Percentiles rank a stretch among this genome's conserved stretches.
phyloP scores from a whole-genome alignment of 2,329 filamentous ascomycete species.

The Diaporthe vaccinii region DNA sequence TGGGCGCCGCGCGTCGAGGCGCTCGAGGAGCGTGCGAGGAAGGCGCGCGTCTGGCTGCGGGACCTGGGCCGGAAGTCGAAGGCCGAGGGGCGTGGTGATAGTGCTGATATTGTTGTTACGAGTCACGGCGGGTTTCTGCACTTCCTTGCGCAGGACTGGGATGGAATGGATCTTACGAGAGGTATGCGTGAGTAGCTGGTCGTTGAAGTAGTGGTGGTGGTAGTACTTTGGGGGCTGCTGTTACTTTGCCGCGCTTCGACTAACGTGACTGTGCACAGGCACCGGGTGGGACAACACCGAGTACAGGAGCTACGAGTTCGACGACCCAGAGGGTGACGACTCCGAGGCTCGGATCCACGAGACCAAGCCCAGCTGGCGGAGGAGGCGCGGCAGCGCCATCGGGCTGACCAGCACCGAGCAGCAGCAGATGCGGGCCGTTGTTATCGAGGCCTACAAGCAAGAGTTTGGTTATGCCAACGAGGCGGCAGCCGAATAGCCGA shows the following conservation, averaged over 20 bases:
- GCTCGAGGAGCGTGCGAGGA: constrained; percentile 72
- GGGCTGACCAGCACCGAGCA: constrained; percentile 62
- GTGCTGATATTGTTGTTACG: constrained; percentile 77
- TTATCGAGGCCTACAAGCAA: constrained; percentile 51
- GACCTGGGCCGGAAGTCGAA: constrained; percentile 54
- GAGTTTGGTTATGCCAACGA: constrained; percentile 43
- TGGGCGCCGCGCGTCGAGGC: constrained; percentile 64
- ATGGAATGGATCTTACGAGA: constrained; percentile 63
- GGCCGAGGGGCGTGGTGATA: constrained; percentile 46
- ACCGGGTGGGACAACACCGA: constrained; percentile 84
- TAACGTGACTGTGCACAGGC: constrained; percentile 55
- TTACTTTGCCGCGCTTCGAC: constrained; percentile 42
- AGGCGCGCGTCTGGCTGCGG: constrained; percentile 71
- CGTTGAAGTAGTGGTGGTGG: neutral
- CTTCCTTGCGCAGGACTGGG: constrained; percentile 87
- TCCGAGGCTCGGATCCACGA: constrained; percentile 62
- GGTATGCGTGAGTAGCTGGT: constrained; percentile 49
- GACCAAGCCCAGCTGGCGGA: constrained; percentile 62
- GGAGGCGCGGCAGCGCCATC: constrained; percentile 56
- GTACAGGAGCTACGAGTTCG: constrained; percentile 77
- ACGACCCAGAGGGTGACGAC: constrained; percentile 59
- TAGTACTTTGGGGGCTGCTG: no score
- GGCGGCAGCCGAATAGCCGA: neutral
- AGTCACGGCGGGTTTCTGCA: constrained; percentile 89
- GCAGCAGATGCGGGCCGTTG: constrained; percentile 56